Evolutionary conservation across 2,329 filamentous ascomycete species (phyloP).

Genomic region (Penicillium sp.): DNA sequence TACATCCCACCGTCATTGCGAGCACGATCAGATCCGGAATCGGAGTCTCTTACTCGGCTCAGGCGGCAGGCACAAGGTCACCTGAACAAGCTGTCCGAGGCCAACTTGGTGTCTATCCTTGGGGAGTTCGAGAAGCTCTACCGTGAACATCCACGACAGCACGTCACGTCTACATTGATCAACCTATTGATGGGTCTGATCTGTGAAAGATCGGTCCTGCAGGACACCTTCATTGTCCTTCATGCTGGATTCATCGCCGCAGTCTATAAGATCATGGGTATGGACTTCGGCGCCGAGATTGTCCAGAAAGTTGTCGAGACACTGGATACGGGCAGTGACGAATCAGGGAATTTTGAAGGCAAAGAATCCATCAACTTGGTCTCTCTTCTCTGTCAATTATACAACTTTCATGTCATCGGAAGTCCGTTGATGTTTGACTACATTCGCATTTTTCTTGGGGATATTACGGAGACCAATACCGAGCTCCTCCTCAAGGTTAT

Average conservation of each 20-base stretch:
- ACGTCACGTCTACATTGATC: slow-evolving; percentile 77
- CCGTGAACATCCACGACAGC: slow-evolving; percentile 76
- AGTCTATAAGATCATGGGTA: slow-evolving; percentile 80
- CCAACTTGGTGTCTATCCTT: slow-evolving; percentile 81
- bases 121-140: slow-evolving; percentile 81
- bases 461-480: slow-evolving; percentile 79
- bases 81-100: slow-evolving; percentile 88
- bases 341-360: slow-evolving; percentile 38
- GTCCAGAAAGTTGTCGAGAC: slow-evolving; percentile 73
- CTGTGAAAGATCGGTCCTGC: slow-evolving; percentile 71
- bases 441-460: slow-evolving; percentile 70
- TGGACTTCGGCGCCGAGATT: slow-evolving; percentile 84
- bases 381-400: slow-evolving; percentile 78
- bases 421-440: slow-evolving; percentile 87
- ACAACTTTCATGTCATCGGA: slow-evolving; percentile 85
- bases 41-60: slow-evolving; percentile 66
- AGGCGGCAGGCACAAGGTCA: slow-evolving; percentile 80
- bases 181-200: slow-evolving; percentile 76
- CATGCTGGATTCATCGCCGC: slow-evolving; percentile 87
- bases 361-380: slow-evolving; percentile 75
- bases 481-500: slow-evolving; percentile 84
- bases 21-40: slow-evolving; percentile 59
- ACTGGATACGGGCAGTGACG: slow-evolving; percentile 65
- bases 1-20: slow-evolving; percentile 87
- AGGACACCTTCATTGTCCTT: slow-evolving; percentile 86